Evolutionary conservation across 371 early-diverging fungal genomes (phyloP).

Genomic region (Gilbertella persicaria): DNA sequence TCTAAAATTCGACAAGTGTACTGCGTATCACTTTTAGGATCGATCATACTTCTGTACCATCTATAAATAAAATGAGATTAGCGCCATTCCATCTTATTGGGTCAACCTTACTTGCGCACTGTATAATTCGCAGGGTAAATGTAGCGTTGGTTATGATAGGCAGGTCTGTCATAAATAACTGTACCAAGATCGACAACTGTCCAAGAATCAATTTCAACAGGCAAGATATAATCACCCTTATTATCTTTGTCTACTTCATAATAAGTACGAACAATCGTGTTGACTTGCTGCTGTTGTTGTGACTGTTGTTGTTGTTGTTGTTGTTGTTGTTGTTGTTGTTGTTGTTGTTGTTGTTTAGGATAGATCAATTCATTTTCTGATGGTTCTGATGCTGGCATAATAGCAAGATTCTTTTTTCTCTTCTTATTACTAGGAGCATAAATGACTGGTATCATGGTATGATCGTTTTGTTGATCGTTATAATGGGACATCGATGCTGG

Average conservation of each 20-base stretch:
- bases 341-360: conserved; percentile 10
- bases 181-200: conserved; percentile 76
- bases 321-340: conserved; percentile 9
- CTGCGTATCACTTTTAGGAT: conserved; percentile 65
- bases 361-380: too few species aligned
- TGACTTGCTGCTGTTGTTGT: conserved; percentile 23
- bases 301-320: conserved; percentile 11
- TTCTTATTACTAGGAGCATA: conserved; percentile 35
- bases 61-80: conserved; percentile 31
- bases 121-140: conserved; percentile 92
- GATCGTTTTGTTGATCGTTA: conserved; percentile 1
- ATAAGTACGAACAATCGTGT: conserved; percentile 42
- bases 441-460: conserved; percentile 25
- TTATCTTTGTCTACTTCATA: conserved; percentile 67
- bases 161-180: conserved; percentile 77
- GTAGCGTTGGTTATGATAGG: conserved; percentile 90
- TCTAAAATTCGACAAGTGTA: conserved; percentile 85
- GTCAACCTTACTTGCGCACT: conserved; percentile 49
- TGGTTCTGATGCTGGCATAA: conserved; percentile 9
- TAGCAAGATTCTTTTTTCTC: conserved; percentile 18
- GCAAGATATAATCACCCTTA: conserved; percentile 74
- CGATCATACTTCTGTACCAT: conserved; percentile 78
- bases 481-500: conserved; percentile 6
- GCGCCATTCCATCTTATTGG: background rate
- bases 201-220: conserved; percentile 81